Base-by-base conservation (phyloP, 2,329 filamentous ascomycete genomes). In the Talaromyces sp. region DNA sequence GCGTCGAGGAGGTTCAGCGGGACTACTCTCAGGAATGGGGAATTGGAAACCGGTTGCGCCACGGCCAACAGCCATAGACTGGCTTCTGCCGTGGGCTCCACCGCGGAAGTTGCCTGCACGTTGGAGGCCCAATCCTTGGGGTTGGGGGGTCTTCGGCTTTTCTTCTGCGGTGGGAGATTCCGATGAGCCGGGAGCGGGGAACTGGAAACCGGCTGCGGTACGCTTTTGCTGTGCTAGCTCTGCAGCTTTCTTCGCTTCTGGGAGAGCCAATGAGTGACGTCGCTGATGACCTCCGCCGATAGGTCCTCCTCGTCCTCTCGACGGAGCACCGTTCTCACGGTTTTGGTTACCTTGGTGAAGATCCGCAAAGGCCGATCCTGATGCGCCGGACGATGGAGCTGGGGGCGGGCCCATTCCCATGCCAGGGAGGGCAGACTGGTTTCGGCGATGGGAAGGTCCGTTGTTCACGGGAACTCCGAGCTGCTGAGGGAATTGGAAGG, bases 191-290 rank as follows among this genome's bases (percentile, higher is more conserved):
- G 93, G 91, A 62, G 89, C 88, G 17, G 95, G 94, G 77, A 99
- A 99, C 76, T 97, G 93, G 80, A 98, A 99, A 65, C 89, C 93
- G 69, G 91, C 93, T 68, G 93, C 93, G 64, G 94, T 96, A 78
- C 93, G 87, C 82, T 97, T 97, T 83, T 97, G 94, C 81, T 99
- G 95, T 58, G 95, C 95, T 69, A 97, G 81, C 78, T 99, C 95
- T 65, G 95, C 95, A 58, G 95, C 95, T 82, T 97, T 98, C 82
- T 97, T 98, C 59, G 95, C 95, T 79, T 99, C 95, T 43, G 93
- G 92, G 69, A 99, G 83, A 69, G 93, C 95, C 69, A 99, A 84
- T 22, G 95, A 99, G 81, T 99, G 95, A 79, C 95, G 90, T 75
- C 95, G 89, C 78, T 96, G 91, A 77, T 99, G 95, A 68, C 94